These are phyloP conservation scores for Combretum micranthum DNA, from an alignment of 345 rosid species.

Conservation along the genomic window DNA sequence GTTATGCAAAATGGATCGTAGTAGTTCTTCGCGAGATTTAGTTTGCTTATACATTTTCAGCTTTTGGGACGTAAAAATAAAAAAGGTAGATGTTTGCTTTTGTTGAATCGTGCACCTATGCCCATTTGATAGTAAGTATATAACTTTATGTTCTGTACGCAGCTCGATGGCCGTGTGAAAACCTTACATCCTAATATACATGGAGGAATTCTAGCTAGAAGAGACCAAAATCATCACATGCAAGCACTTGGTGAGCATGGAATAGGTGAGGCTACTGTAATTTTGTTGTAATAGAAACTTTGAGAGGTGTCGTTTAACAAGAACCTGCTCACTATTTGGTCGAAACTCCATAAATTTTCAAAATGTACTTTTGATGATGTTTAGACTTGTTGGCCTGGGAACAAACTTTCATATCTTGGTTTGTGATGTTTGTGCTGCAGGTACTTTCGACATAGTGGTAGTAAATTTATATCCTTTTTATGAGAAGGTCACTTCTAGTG, in stretches of 20 bases:
- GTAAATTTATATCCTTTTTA: conserved; percentile 94
- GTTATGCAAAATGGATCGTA: too few relatives aligned
- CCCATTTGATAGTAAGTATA: not conserved
- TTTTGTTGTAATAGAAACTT: not conserved
- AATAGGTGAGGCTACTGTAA: conserved; percentile 45
- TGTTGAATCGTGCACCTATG: too few relatives aligned
- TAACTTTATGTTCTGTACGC: conserved; percentile 2
- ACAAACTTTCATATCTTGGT: not conserved
- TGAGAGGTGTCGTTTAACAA: too few relatives aligned
- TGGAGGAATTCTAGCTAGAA: conserved; percentile 90
- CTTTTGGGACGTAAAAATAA: not conserved
- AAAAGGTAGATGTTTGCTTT: too few relatives aligned
- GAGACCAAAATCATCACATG: conserved; percentile 87
- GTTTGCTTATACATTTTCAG: not conserved
- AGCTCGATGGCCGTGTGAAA: conserved; percentile 97
- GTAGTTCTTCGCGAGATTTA: not conserved
- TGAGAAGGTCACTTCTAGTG: conserved; percentile 65
- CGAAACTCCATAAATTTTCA: too few relatives aligned
- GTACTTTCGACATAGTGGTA: conserved; percentile 80
- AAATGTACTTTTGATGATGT: too few relatives aligned
- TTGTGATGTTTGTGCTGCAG: conserved; percentile 26
- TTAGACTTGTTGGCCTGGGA: too few relatives aligned
- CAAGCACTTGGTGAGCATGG: conserved; percentile 72
- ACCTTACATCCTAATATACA: conserved; percentile 88
- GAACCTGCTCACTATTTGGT: not conserved